phyloP scores from a whole-genome alignment of 2,329 filamentous ascomycete species.

The Neofusicoccum laricinum region DNA sequence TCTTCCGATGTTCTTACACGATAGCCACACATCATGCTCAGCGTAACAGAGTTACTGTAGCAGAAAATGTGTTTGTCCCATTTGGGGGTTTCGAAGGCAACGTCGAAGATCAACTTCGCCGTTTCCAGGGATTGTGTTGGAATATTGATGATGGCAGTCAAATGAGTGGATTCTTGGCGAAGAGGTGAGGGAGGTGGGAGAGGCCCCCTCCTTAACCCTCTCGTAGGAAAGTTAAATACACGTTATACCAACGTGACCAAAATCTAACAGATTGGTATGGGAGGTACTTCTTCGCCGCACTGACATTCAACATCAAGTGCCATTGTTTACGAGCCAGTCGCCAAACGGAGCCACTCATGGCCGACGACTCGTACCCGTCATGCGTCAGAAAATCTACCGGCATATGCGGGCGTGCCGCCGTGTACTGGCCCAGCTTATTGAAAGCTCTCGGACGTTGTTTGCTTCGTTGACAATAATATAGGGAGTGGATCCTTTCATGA shows the following conservation, averaged over 20 bases:
- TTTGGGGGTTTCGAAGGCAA: not conserved
- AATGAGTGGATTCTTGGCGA: too few species aligned
- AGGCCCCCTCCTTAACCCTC: too few species aligned
- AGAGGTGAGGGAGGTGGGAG: too few species aligned
- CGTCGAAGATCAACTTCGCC: not conserved
- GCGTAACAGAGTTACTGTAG: not conserved
- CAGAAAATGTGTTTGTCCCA: not conserved
- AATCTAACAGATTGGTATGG: too few species aligned
- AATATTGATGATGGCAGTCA: too few species aligned
- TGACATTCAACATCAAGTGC: conserved; percentile 2
- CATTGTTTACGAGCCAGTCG: conserved; percentile 6
- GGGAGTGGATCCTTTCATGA: conserved; percentile 44
- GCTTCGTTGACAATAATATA: not conserved
- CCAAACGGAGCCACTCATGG: not conserved
- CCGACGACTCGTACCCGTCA: not conserved
- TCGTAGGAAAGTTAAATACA: too few species aligned
- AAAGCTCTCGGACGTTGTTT: not conserved
- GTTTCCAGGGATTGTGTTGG: conserved; percentile 10
- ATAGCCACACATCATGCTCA: not conserved
- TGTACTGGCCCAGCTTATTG: not conserved
- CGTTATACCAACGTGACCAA: too few species aligned
- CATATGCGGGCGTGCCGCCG: not conserved
- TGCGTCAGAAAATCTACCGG: not conserved
- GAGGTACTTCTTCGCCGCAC: conserved; percentile 10
- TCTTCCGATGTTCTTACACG: not conserved